A percentile compares a stretch with the other conserved stretches of the same genome.
Conservation (phyloP, 139 green algal species). For the Gonium pectorale region DNA sequence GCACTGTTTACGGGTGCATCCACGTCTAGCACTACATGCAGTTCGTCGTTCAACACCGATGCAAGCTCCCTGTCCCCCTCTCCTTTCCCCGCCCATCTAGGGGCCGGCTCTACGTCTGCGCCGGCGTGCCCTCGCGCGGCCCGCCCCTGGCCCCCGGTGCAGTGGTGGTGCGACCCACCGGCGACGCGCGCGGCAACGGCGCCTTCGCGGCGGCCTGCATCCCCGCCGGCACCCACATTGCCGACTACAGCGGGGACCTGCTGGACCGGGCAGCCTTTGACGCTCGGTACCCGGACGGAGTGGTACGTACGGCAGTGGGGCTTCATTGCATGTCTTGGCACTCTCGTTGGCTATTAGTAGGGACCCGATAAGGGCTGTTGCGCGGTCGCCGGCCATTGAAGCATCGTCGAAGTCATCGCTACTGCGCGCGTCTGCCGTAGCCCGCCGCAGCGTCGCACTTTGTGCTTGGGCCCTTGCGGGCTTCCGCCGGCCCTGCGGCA, state of each 20-base stretch:
- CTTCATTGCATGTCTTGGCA: not conserved
- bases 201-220: slow-evolving; percentile 61
- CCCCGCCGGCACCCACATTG: slow-evolving; percentile 44
- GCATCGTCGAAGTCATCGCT: no score
- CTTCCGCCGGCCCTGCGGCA: no score
- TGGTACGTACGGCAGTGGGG: slow-evolving; percentile 46
- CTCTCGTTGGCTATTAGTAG: no score
- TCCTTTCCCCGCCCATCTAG: slow-evolving; percentile 10
- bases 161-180: slow-evolving; percentile 53
- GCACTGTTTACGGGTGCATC: no score
- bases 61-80: not conserved
- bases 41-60: no score
- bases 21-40: no score
- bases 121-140: slow-evolving; percentile 51
- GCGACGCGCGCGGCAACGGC: slow-evolving; percentile 62
- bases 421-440: no score
- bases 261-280: slow-evolving; percentile 59
- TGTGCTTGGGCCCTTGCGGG: no score
- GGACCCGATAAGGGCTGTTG: no score
- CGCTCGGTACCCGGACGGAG: slow-evolving; percentile 61
- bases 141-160: slow-evolving; percentile 44
- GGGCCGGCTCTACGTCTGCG: slow-evolving; percentile 54
- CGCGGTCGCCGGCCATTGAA: no score
- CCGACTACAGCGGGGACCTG: slow-evolving; percentile 67
- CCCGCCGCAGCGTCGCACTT: no score